phyloP scores from a whole-genome alignment of 164 flowering plant species.

The Tinospora cordifolia region DNA sequence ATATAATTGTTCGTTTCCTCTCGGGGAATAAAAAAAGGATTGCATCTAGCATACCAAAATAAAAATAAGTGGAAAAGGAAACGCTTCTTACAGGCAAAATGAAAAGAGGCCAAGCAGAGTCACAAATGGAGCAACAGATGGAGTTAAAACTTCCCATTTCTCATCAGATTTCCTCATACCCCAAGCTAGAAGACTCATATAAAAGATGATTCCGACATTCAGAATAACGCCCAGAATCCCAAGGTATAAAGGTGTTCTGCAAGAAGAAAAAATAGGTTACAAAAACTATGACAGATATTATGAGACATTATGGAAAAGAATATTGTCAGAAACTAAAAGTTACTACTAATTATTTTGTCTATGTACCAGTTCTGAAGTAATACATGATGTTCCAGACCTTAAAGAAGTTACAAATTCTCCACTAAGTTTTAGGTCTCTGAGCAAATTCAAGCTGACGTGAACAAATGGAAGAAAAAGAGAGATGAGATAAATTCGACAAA shows the following conservation, averaged over 20 bases:
- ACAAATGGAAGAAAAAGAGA: background rate
- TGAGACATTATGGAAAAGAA: background rate
- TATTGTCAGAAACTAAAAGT: background rate
- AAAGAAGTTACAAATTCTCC: background rate
- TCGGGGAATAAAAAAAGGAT: background rate
- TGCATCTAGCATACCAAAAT: background rate
- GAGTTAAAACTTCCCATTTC: constrained; percentile 55
- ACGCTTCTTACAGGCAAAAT: constrained; percentile 66
- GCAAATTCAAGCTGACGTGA: background rate
- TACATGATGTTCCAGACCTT: background rate
- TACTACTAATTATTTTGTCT: background rate
- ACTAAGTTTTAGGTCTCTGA: background rate
- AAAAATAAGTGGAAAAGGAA: background rate
- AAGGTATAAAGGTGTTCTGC: constrained; percentile 69
- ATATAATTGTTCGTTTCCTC: too few relatives aligned
- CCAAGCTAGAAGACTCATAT: constrained; percentile 49
- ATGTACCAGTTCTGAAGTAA: background rate
- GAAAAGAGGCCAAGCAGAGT: constrained; percentile 60
- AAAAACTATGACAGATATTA: too few relatives aligned
- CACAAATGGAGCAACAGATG: constrained; percentile 51
- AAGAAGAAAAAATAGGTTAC: constrained; percentile 11
- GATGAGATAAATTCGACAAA: background rate
- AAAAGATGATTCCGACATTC: constrained; percentile 43
- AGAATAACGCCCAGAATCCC: constrained; percentile 53
- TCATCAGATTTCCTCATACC: constrained; percentile 52